Base-by-base conservation (phyloP, 2,329 filamentous ascomycete genomes). In the Ceratocystis eucalypticola region DNA sequence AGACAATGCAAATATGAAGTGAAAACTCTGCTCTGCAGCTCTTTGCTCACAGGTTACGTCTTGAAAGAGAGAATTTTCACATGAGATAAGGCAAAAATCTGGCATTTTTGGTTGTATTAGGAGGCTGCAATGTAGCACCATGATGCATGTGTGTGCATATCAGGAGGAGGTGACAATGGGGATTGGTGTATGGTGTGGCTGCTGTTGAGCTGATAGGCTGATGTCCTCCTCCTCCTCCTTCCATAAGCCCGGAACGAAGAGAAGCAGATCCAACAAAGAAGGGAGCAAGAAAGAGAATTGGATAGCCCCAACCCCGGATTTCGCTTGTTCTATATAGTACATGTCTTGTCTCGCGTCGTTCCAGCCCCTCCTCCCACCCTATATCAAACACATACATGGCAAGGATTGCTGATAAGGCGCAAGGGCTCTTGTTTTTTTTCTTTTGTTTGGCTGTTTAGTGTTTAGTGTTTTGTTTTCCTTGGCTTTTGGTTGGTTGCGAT, bases 11-110 rank as follows among this genome's bases (percentile, higher is more conserved):
- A 53, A 20, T 12, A 50, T 22, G 22, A 22, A 59, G 30, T 30
- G 53, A 59, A 59, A 59, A 59, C 53, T 59, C 53, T 59, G 53
- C 46, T n/a, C n/a, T 53, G 48, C 20, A 15, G 20, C 48, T n/a
- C 22, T 50, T 22, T 50, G n/a, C 46, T 28, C 48, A 25, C 48
- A 5, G 12, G 22, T 15, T 25, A 15, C 15, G 48, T 53, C 48
- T 53, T 25, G 22, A 12, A 41, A 41, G 48, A 12, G 20, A 53
- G 20, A 37, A 59, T 33, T 59, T 59, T 59, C 25, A 59, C 55
- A 33, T 59, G 55, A 59, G 55, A 59, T 37, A 59, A 59, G 28
- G 17, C 55, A n/a, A 55, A 15, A 28, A 15, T 8, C 8, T 28
- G 8, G 1, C 17, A 1, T 28, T 37, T 59, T n/a, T 59, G 55